Base-by-base conservation (phyloP, 495 filamentous ascomycete genomes). In the Trichoderma parareesei region DNA sequence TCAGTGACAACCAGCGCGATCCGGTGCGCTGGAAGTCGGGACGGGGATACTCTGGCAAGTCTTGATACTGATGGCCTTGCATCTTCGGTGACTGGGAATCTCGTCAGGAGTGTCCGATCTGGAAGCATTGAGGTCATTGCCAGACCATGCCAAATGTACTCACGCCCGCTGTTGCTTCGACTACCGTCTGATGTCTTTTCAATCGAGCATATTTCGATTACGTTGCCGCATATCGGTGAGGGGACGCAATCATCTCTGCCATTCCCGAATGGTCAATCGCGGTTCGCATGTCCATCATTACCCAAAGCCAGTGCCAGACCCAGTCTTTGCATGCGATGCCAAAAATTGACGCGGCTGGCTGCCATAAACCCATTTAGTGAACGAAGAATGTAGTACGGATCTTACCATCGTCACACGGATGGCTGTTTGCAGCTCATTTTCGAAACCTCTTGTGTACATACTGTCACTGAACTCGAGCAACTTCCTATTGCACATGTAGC, bases 1-100 rank as follows among this genome's bases (percentile, higher is more conserved):
- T 78, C 10, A 86, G 76, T 16, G 79, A 76, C 16, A 70, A 66
- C 84, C 84, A 87, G 67, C 74, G 76, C 13, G 82, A 79, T 44
- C 72, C 62, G 35, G 70, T 70, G 59, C 83, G 81, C 53, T 77
- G 67, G 73, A 85, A 86, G 68, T 87, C 84, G 0, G 84, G 84
- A 10, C 84, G 73, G 8, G 73, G 73, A 46, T 75, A 75, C 35
- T 57, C 63, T 20, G 70, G 14, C 5, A 48, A 43, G 13, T 60
- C 60, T 38, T 61, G 60, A 27, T 11, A 33, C 11, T 33, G 27
- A 57, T 57, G 46, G 8, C 4, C 46, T 18, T 49, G n/a, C 46
- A 49, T 49, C 46, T 49, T 49, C 8, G 46, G 8, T n/a, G 16
- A 13, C 16, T 11, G 6, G 11, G 11, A 6, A 41, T 7, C 3